These are phyloP conservation scores for Phytophthora pistaciae DNA, from an alignment of 352 stramenopile species.

Conservation along the genomic window DNA sequence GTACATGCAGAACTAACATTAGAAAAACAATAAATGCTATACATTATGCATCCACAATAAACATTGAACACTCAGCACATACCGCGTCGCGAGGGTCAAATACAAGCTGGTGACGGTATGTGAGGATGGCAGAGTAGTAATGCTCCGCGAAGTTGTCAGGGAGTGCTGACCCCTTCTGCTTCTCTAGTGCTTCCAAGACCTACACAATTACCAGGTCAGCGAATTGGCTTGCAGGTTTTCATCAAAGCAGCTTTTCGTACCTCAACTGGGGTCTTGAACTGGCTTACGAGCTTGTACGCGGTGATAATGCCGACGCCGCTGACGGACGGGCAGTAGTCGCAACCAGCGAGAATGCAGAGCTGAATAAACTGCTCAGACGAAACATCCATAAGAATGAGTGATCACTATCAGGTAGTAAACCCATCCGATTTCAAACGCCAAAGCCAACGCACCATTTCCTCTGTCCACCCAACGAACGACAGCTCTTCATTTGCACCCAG, in stretches of 20 bases:
- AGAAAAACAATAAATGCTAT: conserved; percentile 23
- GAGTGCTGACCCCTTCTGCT: conserved; percentile 54
- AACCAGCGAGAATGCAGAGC: conserved; percentile 89
- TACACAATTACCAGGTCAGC: conserved; percentile 24
- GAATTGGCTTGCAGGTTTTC: background rate
- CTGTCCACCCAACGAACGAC: conserved; percentile 85
- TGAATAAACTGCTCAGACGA: conserved; percentile 67
- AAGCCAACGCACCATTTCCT: conserved; percentile 76
- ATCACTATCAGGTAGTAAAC: background rate
- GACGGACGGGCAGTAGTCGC: conserved; percentile 90
- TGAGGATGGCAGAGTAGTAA: conserved; percentile 80
- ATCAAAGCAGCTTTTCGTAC: conserved; percentile 33
- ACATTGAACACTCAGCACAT: background rate
- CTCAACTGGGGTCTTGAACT: conserved; percentile 54
- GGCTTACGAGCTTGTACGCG: conserved; percentile 80
- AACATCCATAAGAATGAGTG: conserved; percentile 7
- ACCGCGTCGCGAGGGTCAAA: conserved; percentile 84
- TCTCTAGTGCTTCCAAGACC: conserved; percentile 62
- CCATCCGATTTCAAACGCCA: background rate
- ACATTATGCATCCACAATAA: conserved; percentile 3
- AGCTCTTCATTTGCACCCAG: conserved; percentile 85
- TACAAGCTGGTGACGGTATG: conserved; percentile 90
- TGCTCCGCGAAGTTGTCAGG: conserved; percentile 48
- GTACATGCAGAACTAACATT: conserved; percentile 13
- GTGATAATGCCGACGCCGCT: conserved; percentile 82